Evolutionary conservation across 331 rosid species (phyloP), one percentile per base, ranked within the genome.

Genomic region (Saraca asoca): DNA sequence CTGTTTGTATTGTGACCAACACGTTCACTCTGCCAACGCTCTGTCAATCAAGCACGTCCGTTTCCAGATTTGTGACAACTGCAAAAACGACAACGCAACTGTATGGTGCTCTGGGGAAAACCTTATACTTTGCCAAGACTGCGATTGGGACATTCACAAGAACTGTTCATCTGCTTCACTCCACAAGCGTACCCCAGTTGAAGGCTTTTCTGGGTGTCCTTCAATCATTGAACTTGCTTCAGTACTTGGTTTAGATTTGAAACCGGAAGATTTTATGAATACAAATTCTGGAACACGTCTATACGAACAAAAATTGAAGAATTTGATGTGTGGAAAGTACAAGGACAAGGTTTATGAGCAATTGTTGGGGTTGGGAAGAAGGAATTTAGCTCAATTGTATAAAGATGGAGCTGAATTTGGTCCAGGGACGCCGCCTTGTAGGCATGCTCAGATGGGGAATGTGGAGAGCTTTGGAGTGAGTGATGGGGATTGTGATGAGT

Each of bases 1-100:
- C 8, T 87, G 95, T 69, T 56, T 87, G 62, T 73, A 82, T 60
- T 87, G 95, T 66, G 95, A 87, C 68, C 81, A 78, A 35, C 95
- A 75, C n/a, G 95, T 87, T 19, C 95, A 87, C 75, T 80, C 88
- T 7, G 90, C 95, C 0, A 85, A 87, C 72, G 53, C 65, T 17
- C 88, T 87, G 46, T 82, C 90, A 31, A 68, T 73, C 56, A 87
- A 87, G 72, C 95, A 87, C 71, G 43, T 58, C 17, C 83, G 90
- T 3, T 85, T 88, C 1, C 85, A 73, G 82, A 85, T 87, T 85
- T 87, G 95, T 58, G 95, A 87, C 53, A 85, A 80, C 17, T 87
- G 95, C 24, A n/a, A 77, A 24, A 69, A 81, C 12, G 79, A 80
- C 24, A 80, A 86, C 3, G 95, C 72, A 20, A 76, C 90, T 9